These are phyloP conservation scores for Apodospora peruviana DNA, from an alignment of 495 filamentous ascomycete genomes.

Conservation along the genomic window DNA sequence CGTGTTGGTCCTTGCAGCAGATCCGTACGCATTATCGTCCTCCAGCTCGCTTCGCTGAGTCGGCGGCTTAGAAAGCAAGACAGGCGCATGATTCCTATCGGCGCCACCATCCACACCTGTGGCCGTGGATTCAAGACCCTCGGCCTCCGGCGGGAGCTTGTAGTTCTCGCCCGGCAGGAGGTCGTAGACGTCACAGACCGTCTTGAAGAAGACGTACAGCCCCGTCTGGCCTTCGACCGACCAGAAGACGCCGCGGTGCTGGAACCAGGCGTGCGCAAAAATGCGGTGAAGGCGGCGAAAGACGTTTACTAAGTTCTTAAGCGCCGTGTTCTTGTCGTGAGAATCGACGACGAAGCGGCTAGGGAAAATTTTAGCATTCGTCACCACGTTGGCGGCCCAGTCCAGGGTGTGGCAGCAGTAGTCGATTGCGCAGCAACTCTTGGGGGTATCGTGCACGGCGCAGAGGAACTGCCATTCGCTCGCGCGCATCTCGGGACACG, in stretches of 20 bases:
- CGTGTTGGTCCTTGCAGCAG: slow-evolving; percentile 54
- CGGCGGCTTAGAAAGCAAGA: slow-evolving; percentile 41
- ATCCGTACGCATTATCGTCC: slow-evolving; percentile 40
- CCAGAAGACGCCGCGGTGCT: slow-evolving; percentile 94
- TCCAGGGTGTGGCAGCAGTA: slow-evolving; percentile 98
- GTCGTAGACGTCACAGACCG: slow-evolving; percentile 83
- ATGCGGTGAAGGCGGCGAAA: slow-evolving; percentile 92
- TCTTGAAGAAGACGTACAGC: slow-evolving; percentile 93
- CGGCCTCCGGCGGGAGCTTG: slow-evolving; percentile 88
- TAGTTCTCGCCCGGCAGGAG: slow-evolving; percentile 91
- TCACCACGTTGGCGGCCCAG: slow-evolving; percentile 89
- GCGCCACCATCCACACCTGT: slow-evolving; percentile 10
- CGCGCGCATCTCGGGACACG: slow-evolving; percentile 97
- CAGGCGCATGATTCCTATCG: slow-evolving; percentile 31
- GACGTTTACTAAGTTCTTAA: slow-evolving; percentile 86
- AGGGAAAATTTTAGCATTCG: slow-evolving; percentile 86
- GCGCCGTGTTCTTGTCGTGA: slow-evolving; percentile 57
- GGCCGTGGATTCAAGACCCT: slow-evolving; percentile 55
- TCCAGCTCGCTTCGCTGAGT: slow-evolving; percentile 29
- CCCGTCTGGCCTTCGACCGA: slow-evolving; percentile 83
- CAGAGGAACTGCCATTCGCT: slow-evolving; percentile 99
- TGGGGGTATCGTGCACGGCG: slow-evolving; percentile 92
- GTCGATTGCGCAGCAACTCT: slow-evolving; percentile 94
- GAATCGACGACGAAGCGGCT: slow-evolving; percentile 67
- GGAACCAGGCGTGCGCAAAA: slow-evolving; percentile 98